phyloP scores from a whole-genome alignment of 2,329 filamentous ascomycete species.

The Xylariales sp. region DNA sequence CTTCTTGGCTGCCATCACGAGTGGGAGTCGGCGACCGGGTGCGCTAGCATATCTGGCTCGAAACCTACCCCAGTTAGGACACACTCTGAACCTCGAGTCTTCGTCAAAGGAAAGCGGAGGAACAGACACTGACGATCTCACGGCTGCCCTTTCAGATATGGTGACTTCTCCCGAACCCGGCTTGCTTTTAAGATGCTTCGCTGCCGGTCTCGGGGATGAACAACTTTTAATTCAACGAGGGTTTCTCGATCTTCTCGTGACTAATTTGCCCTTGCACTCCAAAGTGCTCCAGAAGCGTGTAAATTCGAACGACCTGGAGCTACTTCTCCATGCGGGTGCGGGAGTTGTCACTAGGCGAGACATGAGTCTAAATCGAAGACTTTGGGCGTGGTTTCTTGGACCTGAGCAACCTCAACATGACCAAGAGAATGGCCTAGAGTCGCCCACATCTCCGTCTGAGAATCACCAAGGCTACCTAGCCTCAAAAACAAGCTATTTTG shows the following conservation, averaged over 20 bases:
- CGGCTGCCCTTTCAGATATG: constrained; percentile 69
- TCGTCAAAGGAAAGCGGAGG: constrained; percentile 49
- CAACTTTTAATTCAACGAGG: constrained; percentile 93
- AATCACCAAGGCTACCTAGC: constrained; percentile 60
- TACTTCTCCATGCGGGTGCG: constrained; percentile 83
- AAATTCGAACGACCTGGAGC: constrained; percentile 79
- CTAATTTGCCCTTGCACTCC: constrained; percentile 87
- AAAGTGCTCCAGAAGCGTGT: constrained; percentile 81
- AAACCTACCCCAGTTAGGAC: constrained; percentile 78
- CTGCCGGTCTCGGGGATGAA: constrained; percentile 86
- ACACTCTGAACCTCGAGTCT: constrained; percentile 50
- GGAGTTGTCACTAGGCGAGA: constrained; percentile 89
- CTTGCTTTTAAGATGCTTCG: constrained; percentile 88
- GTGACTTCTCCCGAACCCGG: constrained; percentile 91
- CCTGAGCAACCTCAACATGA: constrained; percentile 70
- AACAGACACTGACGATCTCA: constrained; percentile 58
- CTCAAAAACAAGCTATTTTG: constrained; percentile 83
- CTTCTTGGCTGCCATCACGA: constrained; percentile 92
- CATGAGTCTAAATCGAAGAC: constrained; percentile 92
- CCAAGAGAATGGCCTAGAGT: constrained; percentile 60
- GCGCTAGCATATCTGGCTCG: constrained; percentile 87
- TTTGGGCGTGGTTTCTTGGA: constrained; percentile 97
- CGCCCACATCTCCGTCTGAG: constrained; percentile 56
- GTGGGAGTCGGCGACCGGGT: constrained; percentile 83
- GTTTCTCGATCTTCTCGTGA: constrained; percentile 91